These are phyloP conservation scores for Colletotrichum sp. DNA, from an alignment of 2,329 filamentous ascomycete species.

Conservation along the genomic window DNA sequence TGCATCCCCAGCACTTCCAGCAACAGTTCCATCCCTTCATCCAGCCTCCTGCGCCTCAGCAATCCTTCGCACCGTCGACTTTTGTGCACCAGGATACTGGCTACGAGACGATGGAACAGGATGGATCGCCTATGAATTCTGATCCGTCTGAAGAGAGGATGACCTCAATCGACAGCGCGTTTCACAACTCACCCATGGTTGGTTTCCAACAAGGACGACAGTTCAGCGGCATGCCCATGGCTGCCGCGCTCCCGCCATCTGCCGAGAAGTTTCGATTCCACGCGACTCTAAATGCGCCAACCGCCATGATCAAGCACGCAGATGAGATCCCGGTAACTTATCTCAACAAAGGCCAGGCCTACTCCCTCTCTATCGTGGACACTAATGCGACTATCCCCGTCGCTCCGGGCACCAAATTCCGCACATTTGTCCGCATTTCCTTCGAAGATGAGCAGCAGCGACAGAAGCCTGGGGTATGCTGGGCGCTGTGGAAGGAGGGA, in stretches of 20 bases:
- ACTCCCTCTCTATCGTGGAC: constrained; percentile 84
- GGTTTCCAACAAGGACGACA: constrained; percentile 61
- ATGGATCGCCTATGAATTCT: constrained; percentile 70
- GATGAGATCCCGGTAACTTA: constrained; percentile 98
- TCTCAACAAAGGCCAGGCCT: constrained; percentile 96
- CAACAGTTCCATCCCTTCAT: constrained; percentile 75
- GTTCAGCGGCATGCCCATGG: constrained; percentile 50
- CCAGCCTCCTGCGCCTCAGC: constrained; percentile 60
- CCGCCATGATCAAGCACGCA: constrained; percentile 89
- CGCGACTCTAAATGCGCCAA: constrained; percentile 89
- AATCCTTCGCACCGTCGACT: constrained; percentile 75
- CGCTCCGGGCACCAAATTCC: constrained; percentile 71
- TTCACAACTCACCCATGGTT: constrained; percentile 66
- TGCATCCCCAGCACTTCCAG: constrained; percentile 64
- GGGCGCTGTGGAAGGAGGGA: constrained; percentile 94
- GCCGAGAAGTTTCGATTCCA: constrained; percentile 86
- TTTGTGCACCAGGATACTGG: constrained; percentile 83
- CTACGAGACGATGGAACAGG: constrained; percentile 81
- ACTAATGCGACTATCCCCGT: constrained; percentile 67
- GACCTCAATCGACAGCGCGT: constrained; percentile 62
- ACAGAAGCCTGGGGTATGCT: constrained; percentile 80
- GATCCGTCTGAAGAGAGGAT: constrained; percentile 57
- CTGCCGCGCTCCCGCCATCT: constrained; percentile 53
- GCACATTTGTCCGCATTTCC: constrained; percentile 92
- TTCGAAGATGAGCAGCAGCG: constrained; percentile 97